Evolutionary conservation across 192 early-diverging fungal species (phyloP).

Genomic region (Coemansia sp.): DNA sequence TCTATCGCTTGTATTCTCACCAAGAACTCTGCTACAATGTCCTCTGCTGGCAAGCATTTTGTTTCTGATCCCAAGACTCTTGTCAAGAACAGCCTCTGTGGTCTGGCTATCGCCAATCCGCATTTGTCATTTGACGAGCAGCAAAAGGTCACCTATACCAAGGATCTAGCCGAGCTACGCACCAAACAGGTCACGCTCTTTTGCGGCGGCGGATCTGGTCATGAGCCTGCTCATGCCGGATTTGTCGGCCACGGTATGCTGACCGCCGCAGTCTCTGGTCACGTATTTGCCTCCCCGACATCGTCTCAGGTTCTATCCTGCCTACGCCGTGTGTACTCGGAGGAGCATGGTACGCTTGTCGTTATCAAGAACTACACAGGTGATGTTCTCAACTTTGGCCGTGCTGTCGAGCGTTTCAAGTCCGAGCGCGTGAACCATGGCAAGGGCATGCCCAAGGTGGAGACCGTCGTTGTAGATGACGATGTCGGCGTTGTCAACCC

Average conservation of each 20-base stretch:
- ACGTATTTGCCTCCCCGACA: constrained; percentile 84
- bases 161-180: constrained; percentile 54
- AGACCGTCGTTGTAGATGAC: constrained; percentile 78
- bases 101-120: constrained; percentile 59
- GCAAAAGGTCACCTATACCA: constrained; percentile 65
- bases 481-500: constrained; percentile 75
- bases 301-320: constrained; percentile 75
- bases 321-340: constrained; percentile 59
- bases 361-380: constrained; percentile 91
- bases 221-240: constrained; percentile 81
- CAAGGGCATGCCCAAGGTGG: constrained; percentile 53
- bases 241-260: constrained; percentile 75
- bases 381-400: constrained; percentile 75
- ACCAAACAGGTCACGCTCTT: constrained; percentile 69
- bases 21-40: constrained; percentile 12
- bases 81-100: constrained; percentile 61
- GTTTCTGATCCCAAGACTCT: constrained; percentile 58
- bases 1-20: neutral
- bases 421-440: constrained; percentile 59
- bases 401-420: constrained; percentile 76
- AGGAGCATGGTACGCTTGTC: constrained; percentile 65
- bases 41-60: constrained; percentile 55
- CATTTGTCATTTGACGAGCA: constrained; percentile 57
- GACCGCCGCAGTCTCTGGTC: constrained; percentile 74
- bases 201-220: constrained; percentile 80